Evolutionary conservation across 768 basidiomycete species (phyloP).

Genomic region (Cystobasidium tubakii): DNA sequence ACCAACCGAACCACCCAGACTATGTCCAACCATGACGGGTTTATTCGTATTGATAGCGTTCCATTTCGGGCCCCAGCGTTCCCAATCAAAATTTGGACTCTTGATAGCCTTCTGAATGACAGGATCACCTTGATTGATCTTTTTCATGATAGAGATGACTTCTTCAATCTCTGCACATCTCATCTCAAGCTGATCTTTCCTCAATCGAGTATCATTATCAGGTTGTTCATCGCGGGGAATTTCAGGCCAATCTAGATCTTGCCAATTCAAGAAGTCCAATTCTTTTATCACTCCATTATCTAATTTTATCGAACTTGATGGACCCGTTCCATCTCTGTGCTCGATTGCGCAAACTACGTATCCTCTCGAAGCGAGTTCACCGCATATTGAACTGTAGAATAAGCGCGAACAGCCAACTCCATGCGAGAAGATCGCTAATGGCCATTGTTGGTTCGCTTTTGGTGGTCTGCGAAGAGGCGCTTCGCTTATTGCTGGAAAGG

Average conservation of each 20-base stretch:
- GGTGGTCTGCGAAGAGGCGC: slow-evolving; percentile 18
- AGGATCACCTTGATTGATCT: slow-evolving; percentile 54
- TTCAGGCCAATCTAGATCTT: slow-evolving; percentile 53
- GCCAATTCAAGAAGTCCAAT: slow-evolving; percentile 57
- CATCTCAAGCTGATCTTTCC: slow-evolving; percentile 65
- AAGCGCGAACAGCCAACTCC: slow-evolving; percentile 39
- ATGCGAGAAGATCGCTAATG: slow-evolving; percentile 38
- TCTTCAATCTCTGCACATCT: slow-evolving; percentile 66
- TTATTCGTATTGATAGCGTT: slow-evolving; percentile 19
- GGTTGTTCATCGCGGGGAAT: slow-evolving; percentile 28
- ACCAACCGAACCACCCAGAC: slow-evolving; percentile 34
- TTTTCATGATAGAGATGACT: slow-evolving; percentile 58
- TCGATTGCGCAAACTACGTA: slow-evolving; percentile 75
- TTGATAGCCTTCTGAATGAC: slow-evolving; percentile 53
- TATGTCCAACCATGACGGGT: slow-evolving; percentile 36
- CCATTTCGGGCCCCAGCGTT: slow-evolving; percentile 47
- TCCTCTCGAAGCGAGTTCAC: slow-evolving; percentile 67
- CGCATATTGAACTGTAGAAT: slow-evolving; percentile 54
- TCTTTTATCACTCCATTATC: slow-evolving; percentile 48
- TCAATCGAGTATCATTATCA: slow-evolving; percentile 49
- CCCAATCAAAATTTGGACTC: slow-evolving; percentile 51
- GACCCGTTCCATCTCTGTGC: slow-evolving; percentile 74
- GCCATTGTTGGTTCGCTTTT: slow-evolving; percentile 31
- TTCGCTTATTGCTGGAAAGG: slow-evolving; percentile 37
- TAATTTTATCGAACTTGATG: slow-evolving; percentile 53